Conservation (phyloP, 805 yeast species). For the Kregervanrija pseudodelftensis region DNA sequence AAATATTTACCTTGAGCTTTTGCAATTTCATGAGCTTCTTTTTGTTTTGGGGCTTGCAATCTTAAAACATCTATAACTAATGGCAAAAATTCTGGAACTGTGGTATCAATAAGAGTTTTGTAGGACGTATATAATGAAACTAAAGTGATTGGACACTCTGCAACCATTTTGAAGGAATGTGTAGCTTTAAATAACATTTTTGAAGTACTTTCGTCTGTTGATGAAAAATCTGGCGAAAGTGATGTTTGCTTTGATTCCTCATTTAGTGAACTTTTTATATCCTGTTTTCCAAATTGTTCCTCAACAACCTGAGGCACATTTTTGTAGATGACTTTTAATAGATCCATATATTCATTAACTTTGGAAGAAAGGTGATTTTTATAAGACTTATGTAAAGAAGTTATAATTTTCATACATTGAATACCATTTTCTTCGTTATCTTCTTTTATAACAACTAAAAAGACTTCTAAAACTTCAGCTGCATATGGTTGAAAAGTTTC, state of each 20-base stretch:
- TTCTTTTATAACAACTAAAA: constrained; percentile 51
- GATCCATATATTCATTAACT: constrained; percentile 71
- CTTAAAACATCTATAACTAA: constrained; percentile 66
- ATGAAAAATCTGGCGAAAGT: constrained; percentile 35
- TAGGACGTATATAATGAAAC: constrained; percentile 87
- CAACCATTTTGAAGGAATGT: constrained; percentile 80
- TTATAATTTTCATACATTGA: constrained; percentile 78
- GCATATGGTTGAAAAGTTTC: constrained; percentile 74
- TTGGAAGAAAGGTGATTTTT: constrained; percentile 58
- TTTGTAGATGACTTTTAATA: constrained; percentile 69
- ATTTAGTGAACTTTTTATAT: neutral
- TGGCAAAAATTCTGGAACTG: constrained; percentile 75
- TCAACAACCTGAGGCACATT: constrained; percentile 72
- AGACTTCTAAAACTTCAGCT: constrained; percentile 45
- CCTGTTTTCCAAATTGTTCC: constrained; percentile 47
- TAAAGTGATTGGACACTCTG: constrained; percentile 96
- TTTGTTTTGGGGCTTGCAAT: constrained; percentile 79
- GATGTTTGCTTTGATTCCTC: constrained; percentile 3
- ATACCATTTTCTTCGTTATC: constrained; percentile 98
- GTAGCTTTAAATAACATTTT: constrained; percentile 60
- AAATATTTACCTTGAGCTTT: constrained; percentile 50
- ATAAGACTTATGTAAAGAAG: constrained; percentile 80
- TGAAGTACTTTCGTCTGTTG: constrained; percentile 33
- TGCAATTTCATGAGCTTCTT: constrained; percentile 50
- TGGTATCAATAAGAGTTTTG: constrained; percentile 62